These are phyloP conservation scores for Starmerella potacharoeniae DNA, from an alignment of 805 yeast genomes.

Conservation along the genomic window DNA sequence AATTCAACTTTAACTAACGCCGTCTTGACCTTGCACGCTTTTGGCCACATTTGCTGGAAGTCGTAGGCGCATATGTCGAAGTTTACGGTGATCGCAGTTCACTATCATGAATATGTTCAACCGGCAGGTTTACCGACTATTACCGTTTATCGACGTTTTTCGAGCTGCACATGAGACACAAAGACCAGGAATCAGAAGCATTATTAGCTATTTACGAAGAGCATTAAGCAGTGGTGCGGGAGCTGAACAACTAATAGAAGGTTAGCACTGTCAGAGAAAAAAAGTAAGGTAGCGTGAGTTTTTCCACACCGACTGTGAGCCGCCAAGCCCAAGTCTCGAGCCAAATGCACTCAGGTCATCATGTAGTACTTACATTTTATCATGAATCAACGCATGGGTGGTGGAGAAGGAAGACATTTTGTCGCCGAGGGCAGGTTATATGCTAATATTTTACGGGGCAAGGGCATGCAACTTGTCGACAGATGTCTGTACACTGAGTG, in stretches of 20 bases:
- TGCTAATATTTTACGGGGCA: not conserved
- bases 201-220: too few relatives aligned
- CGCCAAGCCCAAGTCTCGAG: conserved; percentile 56
- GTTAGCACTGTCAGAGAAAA: conserved; percentile 42
- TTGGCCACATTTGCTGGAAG: too few relatives aligned
- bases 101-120: too few relatives aligned
- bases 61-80: too few relatives aligned
- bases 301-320: conserved; percentile 90
- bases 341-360: conserved; percentile 99
- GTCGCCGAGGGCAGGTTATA: not conserved
- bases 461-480: not conserved
- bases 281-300: conserved; percentile 91
- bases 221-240: too few relatives aligned
- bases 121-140: too few relatives aligned
- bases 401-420: not conserved
- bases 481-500: not conserved
- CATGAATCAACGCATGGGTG: not conserved
- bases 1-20: too few relatives aligned
- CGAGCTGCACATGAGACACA: too few relatives aligned
- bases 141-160: too few relatives aligned
- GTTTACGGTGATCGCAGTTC: too few relatives aligned
- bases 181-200: too few relatives aligned
- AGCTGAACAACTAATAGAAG: not conserved
- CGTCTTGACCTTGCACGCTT: too few relatives aligned
- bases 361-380: conserved; percentile 33